Evolutionary conservation across 2,329 filamentous ascomycete genomes (phyloP).

Genomic region (Penicillium sp.): DNA sequence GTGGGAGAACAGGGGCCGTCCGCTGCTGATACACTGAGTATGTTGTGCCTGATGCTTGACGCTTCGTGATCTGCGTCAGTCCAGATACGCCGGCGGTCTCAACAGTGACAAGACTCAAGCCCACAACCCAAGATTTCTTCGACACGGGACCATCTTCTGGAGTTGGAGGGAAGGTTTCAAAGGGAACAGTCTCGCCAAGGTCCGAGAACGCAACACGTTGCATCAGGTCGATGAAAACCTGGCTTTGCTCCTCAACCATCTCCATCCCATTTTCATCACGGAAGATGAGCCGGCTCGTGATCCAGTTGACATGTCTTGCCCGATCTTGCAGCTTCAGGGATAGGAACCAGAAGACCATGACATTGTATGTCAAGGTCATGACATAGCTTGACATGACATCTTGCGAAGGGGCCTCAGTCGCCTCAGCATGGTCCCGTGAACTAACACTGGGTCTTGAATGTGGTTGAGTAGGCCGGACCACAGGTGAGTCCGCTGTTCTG

Average conservation of each 20-base stretch:
- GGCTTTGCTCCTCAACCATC: constrained; percentile 80
- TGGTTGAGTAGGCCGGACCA: constrained; percentile 32
- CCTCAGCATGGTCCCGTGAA: constrained; percentile 39
- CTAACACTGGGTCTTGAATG: constrained; percentile 41
- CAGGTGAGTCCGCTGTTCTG: constrained; percentile 30
- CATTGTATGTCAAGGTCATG: constrained; percentile 86
- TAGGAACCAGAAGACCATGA: constrained; percentile 96
- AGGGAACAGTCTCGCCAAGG: constrained; percentile 60
- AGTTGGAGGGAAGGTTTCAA: constrained; percentile 39
- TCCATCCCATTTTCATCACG: constrained; percentile 69
- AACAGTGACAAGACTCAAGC: constrained; percentile 49
- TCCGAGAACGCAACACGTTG: constrained; percentile 82
- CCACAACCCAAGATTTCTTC: constrained; percentile 49
- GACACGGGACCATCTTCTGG: constrained; percentile 40
- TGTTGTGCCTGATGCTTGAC: constrained; percentile 49
- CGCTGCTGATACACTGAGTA: constrained; percentile 46
- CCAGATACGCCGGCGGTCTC: constrained; percentile 47
- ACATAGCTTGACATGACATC: constrained; percentile 90
- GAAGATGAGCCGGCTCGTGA: constrained; percentile 75
- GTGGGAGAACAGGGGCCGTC: constrained; percentile 43
- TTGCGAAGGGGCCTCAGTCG: constrained; percentile 42
- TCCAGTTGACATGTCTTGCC: constrained; percentile 79
- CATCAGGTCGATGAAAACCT: constrained; percentile 93
- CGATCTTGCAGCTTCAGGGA: constrained; percentile 80
- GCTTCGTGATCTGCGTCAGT: constrained; percentile 47